phyloP scores from a whole-genome alignment of 257 asterid genomes.

The Jaltomata sinuosa region DNA sequence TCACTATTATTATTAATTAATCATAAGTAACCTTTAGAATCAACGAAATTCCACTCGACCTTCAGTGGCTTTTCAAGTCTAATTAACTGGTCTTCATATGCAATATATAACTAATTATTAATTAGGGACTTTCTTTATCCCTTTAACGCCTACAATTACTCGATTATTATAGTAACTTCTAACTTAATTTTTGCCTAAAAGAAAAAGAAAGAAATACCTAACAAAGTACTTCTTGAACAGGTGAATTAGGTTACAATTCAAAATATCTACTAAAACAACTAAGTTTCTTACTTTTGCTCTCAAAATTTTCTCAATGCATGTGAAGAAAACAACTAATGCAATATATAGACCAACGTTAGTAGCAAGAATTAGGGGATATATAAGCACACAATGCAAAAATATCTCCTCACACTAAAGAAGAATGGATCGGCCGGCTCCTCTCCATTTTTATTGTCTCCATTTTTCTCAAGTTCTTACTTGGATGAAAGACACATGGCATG shows the following conservation, averaged over 20 bases:
- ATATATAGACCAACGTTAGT: neutral
- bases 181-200: neutral
- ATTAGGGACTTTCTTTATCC: neutral
- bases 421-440: too few relatives aligned
- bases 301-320: neutral
- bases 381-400: neutral
- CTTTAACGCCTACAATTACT: neutral
- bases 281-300: neutral
- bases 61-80: neutral
- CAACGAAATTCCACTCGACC: conserved; percentile 10
- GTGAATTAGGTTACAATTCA: neutral
- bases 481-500: too few relatives aligned
- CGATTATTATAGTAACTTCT: neutral
- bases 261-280: too few relatives aligned
- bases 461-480: too few relatives aligned
- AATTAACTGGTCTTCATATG: neutral
- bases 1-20: neutral
- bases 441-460: too few relatives aligned
- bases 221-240: neutral
- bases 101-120: neutral
- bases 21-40: conserved; percentile 9
- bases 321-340: neutral
- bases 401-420: neutral
- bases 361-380: neutral
- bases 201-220: neutral